Conservation (phyloP, 23 red algal genomes). For the Cyanidiococcus yangmingshanensis region DNA sequence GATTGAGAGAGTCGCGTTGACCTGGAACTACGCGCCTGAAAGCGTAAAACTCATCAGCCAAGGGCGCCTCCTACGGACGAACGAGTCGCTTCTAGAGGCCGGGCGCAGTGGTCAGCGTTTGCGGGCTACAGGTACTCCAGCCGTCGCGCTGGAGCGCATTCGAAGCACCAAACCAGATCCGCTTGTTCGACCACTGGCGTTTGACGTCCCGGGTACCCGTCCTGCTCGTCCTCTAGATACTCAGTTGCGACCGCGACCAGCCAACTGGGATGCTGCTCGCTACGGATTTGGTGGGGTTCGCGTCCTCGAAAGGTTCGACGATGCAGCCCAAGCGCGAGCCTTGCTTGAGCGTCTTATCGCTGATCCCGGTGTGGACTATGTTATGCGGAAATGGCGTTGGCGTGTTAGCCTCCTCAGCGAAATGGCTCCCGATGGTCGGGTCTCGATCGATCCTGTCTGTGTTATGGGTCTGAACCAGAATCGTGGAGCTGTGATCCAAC, state of each 20-base stretch:
- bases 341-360: constrained; percentile 41
- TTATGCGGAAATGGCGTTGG: constrained; percentile 51
- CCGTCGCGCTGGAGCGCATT: background rate
- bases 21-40: background rate
- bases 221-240: background rate
- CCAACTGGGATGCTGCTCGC: background rate
- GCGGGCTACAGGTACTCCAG: background rate
- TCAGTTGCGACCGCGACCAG: background rate
- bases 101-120: background rate
- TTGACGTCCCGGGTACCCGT: background rate
- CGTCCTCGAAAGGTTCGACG: constrained; percentile 16
- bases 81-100: background rate
- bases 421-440: constrained; percentile 69
- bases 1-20: background rate
- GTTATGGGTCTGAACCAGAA: constrained; percentile 63
- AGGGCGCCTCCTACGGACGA: background rate
- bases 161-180: background rate
- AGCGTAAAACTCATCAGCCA: background rate
- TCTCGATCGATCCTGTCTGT: constrained; percentile 81
- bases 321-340: constrained; percentile 18
- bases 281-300: constrained; percentile 21
- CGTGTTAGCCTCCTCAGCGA: constrained; percentile 48
- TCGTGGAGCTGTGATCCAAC: constrained; percentile 42
- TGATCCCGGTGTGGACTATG: constrained; percentile 50
- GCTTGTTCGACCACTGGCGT: background rate